Evolutionary conservation across 2,329 filamentous ascomycete species (phyloP), one percentile per base, ranked within the genome.

Genomic region (Fusarium lyarnte): DNA sequence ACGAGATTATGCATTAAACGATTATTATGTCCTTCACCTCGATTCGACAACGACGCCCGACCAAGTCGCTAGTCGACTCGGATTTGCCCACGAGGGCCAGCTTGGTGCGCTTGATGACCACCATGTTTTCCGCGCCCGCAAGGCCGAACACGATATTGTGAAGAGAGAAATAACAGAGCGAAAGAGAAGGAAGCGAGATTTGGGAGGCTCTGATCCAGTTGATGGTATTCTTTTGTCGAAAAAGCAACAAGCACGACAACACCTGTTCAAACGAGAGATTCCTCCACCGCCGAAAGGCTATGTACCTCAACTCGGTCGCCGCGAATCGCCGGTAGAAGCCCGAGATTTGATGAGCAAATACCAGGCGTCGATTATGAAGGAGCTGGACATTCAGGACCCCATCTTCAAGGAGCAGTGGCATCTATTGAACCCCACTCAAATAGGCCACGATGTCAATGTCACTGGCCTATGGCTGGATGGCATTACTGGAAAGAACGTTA

Each of bases 321-420:
- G 65, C 19, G n/a, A 47, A 23, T 38, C 52, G 4, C 8, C 27
- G 2, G 10, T 17, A 6, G 46, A 72, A 33, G 69, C 78, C 6
- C 73, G 78, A 52, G 70, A 77, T 55, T 79, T 83, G 52, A 89
- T 89, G 7, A 83, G 92, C 29, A 81, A 87, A 67, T 84, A 87
- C 69, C 91, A 92, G 74, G 81, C 87, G 53, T 82, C 87, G 9
- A 84, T 97, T 51, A 91, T 91, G 74, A 82, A 86, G 55, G 84
- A 86, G 5, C 86, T 99, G n/a, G 85, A 86, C 19, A 98, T 99
- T 72, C 82, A 85, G 36, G 96, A 99, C 78, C 96, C 96, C 23
- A 97, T 97, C 58, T 99, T 98, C 82, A 86, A 88, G 45, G 92
- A 97, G 63, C 96, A 99, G 82, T 99, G 96, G 96, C 96, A 99